A percentile compares a stretch with the other conserved stretches of the same genome.
Evolutionary conservation across 192 early-diverging fungal genomes (phyloP).

Genomic region (Rhizophagus prolifer): DNA sequence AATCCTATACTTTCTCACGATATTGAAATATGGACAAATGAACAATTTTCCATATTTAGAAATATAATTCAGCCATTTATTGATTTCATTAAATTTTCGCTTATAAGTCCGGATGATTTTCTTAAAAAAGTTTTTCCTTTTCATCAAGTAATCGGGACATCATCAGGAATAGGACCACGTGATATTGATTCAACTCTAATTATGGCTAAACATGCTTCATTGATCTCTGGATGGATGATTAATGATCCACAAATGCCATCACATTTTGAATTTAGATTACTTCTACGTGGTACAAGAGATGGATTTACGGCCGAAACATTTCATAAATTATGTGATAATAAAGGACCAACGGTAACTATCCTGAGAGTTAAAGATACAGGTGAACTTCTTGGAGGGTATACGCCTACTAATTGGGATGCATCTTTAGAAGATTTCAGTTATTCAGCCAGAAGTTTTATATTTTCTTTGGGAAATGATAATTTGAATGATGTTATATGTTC

Average conservation of each 20-base stretch:
- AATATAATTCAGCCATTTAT: not conserved
- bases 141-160: not conserved
- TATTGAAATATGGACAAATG: not conserved
- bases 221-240: conserved; percentile 4
- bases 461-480: not conserved
- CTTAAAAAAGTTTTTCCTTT: not conserved
- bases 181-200: conserved; percentile 15
- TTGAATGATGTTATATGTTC: not conserved
- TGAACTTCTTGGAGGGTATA: conserved; percentile 8
- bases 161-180: not conserved
- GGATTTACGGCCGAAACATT: not conserved
- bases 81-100: not conserved
- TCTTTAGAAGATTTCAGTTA: not conserved
- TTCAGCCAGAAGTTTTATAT: not conserved
- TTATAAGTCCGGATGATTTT: not conserved
- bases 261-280: not conserved
- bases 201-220: not conserved
- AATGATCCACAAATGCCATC: not conserved
- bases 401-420: not conserved
- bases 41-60: not conserved
- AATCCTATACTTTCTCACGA: not conserved
- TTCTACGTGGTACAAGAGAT: conserved; percentile 5
- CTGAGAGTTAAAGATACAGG: not conserved
- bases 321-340: conserved; percentile 18
- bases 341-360: not conserved